phyloP scores from a whole-genome alignment of 164 flowering plant genomes.

The Stephania japonica region DNA sequence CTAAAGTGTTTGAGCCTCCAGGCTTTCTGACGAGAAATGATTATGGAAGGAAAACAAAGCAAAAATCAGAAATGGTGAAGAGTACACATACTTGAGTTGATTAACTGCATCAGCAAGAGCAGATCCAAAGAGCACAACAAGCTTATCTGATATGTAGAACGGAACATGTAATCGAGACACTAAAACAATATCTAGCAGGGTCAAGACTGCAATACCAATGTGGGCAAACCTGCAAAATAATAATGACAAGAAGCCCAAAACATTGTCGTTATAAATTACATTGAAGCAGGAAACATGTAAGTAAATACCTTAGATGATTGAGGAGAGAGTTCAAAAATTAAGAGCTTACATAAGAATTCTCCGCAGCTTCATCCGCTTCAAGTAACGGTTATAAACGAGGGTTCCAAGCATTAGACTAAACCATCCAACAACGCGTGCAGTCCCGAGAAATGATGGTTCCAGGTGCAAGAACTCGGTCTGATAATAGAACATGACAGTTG shows the following conservation, averaged over 20 bases:
- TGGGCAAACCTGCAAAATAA: slow-evolving; percentile 70
- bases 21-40: background rate
- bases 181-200: slow-evolving; percentile 51
- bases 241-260: background rate
- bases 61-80: slow-evolving; percentile 2
- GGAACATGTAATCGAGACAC: slow-evolving; percentile 56
- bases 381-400: slow-evolving; percentile 61
- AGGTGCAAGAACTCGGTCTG: slow-evolving; percentile 77
- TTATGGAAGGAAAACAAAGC: background rate
- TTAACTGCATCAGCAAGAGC: slow-evolving; percentile 82
- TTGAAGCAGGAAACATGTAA: background rate
- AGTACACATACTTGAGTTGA: slow-evolving; percentile 70
- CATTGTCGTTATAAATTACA: background rate
- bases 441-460: slow-evolving; percentile 86
- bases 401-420: slow-evolving; percentile 87
- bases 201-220: slow-evolving; percentile 46
- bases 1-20: background rate
- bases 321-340: background rate
- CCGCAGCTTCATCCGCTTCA: slow-evolving; percentile 59
- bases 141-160: slow-evolving; percentile 66
- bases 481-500: slow-evolving; percentile 87
- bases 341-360: slow-evolving; percentile 63
- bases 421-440: slow-evolving; percentile 85
- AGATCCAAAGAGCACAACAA: slow-evolving; percentile 75
- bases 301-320: background rate